A percentile compares a stretch with the other conserved stretches of the same genome.
Conservation (phyloP, 1,284 basidiomycete species). For the Limonomyces culmigenus region DNA sequence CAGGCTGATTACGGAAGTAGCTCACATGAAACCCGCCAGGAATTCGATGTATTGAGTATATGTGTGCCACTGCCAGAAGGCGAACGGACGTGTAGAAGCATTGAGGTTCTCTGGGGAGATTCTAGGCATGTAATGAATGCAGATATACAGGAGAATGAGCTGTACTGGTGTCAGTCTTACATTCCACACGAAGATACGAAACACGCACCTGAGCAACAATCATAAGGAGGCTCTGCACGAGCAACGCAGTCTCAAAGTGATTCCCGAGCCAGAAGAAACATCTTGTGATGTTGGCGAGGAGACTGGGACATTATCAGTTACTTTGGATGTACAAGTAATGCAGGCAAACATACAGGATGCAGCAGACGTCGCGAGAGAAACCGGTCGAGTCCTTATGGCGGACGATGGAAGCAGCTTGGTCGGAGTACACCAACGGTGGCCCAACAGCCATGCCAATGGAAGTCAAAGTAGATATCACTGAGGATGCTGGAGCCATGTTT, state of each 20-base stretch:
- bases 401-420: conserved; percentile 60
- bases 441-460: conserved; percentile 59
- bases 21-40: conserved; percentile 61
- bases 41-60: conserved; percentile 73
- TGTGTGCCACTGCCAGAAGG: conserved; percentile 76
- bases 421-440: conserved; percentile 64
- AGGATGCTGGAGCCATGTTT: no score
- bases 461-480: conserved; percentile 37
- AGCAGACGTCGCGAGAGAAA: conserved; percentile 72
- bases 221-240: conserved; percentile 69
- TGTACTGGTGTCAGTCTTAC: conserved; percentile 18
- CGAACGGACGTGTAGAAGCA: conserved; percentile 46
- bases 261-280: conserved; percentile 83
- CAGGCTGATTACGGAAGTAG: no score
- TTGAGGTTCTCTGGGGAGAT: conserved; percentile 40
- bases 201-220: conserved; percentile 55
- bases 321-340: no score
- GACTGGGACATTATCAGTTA: conserved; percentile 18
- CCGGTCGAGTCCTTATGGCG: conserved; percentile 68
- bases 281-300: conserved; percentile 68
- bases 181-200: conserved; percentile 3
- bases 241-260: conserved; percentile 59
- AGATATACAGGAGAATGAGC: conserved; percentile 65
- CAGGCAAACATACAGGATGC: conserved; percentile 56
- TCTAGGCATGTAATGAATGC: conserved; percentile 48